Base-by-base conservation (phyloP, 768 basidiomycete genomes). In the Tylopilus felleus region DNA sequence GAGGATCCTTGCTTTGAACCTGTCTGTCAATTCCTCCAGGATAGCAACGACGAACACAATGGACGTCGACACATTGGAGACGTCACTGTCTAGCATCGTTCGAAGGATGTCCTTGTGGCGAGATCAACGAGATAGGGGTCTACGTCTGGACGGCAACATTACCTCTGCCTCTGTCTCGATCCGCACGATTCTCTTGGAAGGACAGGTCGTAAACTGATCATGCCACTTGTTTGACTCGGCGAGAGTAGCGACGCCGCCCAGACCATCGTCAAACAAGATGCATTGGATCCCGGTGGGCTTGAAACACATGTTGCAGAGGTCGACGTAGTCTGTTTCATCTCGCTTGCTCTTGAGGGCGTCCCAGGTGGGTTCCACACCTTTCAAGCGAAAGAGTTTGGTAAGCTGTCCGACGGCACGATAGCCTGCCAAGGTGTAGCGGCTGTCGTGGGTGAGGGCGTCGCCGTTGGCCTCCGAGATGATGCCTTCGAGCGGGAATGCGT, bases 151-250 rank as follows among this genome's bases (percentile, higher is more conserved):
- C 5, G 45, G 28, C 19, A 8, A 46, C 19, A 66, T 31, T 61
- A 86, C 89, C 81, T 91, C 82, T n/a, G 88, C 89, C 19, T 84
- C 73, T 10, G 75, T 67, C 66, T 92, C 90, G 33, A 90, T 75
- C 52, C 90, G 72, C 17, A 88, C 81, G 40, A 91, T 82, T 31
- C 86, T 73, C 62, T 79, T 83, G 14, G 80, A 78, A 3, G 74
- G 72, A 46, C 75, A 79, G 7, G 60, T 56, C 4, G 83, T 81
- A 51, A 84, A 83, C 47, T 70, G 74, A 59, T 86, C 80, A 57
- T 90, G 88, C 85, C 85, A 87, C 49, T 63, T 56, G 59, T 77
- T 78, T 5, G 71, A 71, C 65, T 85, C 78, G 4, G 80, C 75
- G 44, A 79, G 65, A 27, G 77, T 74, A 13, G 68, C 66, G 2